Conservation (phyloP, 2,329 filamentous ascomycete species). For the Huntiella abstrusa region DNA sequence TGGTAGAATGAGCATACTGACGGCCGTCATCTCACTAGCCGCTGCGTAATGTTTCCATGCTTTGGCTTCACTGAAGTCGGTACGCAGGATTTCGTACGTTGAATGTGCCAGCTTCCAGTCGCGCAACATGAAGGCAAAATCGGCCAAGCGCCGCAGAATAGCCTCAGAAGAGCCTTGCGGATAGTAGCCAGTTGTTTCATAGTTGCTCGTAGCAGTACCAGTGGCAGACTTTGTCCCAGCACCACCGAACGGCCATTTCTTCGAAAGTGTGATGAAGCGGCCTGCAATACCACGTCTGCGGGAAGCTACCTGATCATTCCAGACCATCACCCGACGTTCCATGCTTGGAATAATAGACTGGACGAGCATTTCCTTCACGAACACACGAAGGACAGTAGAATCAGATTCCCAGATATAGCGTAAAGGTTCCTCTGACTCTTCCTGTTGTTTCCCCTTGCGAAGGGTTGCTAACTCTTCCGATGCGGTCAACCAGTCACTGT, state of each 20-base stretch:
- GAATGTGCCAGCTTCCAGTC: conserved; percentile 88
- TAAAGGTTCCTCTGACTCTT: conserved; percentile 48
- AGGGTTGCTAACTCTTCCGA: conserved; percentile 67
- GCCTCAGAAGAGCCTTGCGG: conserved; percentile 70
- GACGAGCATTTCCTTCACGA: conserved; percentile 85
- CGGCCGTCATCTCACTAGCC: conserved; percentile 83
- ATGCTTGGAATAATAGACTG: conserved; percentile 91
- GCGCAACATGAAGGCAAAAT: conserved; percentile 91
- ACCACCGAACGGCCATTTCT: conserved; percentile 74
- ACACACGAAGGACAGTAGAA: conserved; percentile 66
- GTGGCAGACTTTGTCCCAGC: conserved; percentile 36
- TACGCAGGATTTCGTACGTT: conserved; percentile 75
- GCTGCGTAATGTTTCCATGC: conserved; percentile 93
- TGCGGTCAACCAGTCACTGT: conserved; percentile 77
- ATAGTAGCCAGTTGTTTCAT: conserved; percentile 69
- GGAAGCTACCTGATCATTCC: conserved; percentile 96
- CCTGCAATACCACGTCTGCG: conserved; percentile 74
- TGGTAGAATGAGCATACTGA: conserved; percentile 64
- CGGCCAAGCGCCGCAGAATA: conserved; percentile 77
- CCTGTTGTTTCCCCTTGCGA: conserved; percentile 45
- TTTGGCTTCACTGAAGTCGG: conserved; percentile 86
- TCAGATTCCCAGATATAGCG: conserved; percentile 85
- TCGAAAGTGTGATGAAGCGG: conserved; percentile 84
- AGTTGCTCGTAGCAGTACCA: conserved; percentile 38
- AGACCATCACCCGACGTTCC: conserved; percentile 77